Evolutionary conservation across 2,329 filamentous ascomycete species (phyloP).

Genomic region (Talaromyces funiculosus): DNA sequence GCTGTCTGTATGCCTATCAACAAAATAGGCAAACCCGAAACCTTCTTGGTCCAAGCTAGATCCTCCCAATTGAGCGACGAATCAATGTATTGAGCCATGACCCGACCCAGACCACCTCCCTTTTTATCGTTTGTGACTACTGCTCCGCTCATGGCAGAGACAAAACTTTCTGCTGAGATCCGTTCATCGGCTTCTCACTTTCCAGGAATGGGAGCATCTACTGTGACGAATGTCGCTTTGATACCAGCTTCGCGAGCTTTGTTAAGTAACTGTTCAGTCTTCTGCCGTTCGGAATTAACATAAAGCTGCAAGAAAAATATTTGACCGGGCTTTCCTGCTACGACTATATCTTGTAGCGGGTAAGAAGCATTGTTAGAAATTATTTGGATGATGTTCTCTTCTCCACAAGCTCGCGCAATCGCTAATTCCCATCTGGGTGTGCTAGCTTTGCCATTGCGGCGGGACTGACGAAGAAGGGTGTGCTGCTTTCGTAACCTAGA

Average conservation of each 20-base stretch:
- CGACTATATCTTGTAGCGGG: constrained; percentile 46
- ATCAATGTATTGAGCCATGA: constrained; percentile 10
- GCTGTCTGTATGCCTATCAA: constrained; percentile 7
- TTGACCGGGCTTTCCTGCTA: constrained; percentile 21
- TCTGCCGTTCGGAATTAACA: constrained; percentile 38
- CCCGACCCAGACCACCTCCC: constrained; percentile 5
- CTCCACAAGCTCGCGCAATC: constrained; percentile 42
- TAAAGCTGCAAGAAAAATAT: constrained; percentile 45
- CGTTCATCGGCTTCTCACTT: constrained; percentile 10
- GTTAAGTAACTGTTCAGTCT: constrained; percentile 35
- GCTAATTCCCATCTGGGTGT: constrained; percentile 55
- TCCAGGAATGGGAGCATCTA: constrained; percentile 19
- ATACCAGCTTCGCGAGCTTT: constrained; percentile 7
- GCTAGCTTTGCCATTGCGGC: constrained; percentile 54
- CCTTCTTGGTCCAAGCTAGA: constrained; percentile 2
- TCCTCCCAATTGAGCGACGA: constrained; percentile 8
- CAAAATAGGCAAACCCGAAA: constrained; percentile 6
- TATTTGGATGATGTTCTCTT: constrained; percentile 46
- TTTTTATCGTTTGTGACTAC: constrained; percentile 9
- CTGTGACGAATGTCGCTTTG: constrained; percentile 22
- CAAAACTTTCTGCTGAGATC: constrained; percentile 8
- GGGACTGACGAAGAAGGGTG: constrained; percentile 8
- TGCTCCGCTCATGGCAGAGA: constrained; percentile 1
- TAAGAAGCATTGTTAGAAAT: constrained; percentile 52
- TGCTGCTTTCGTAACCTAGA: constrained; percentile 6